Evolutionary conservation across 2,329 filamentous ascomycete genomes (phyloP), one percentile per base, ranked within the genome.

Genomic region (Decorospora gaudefroyi): DNA sequence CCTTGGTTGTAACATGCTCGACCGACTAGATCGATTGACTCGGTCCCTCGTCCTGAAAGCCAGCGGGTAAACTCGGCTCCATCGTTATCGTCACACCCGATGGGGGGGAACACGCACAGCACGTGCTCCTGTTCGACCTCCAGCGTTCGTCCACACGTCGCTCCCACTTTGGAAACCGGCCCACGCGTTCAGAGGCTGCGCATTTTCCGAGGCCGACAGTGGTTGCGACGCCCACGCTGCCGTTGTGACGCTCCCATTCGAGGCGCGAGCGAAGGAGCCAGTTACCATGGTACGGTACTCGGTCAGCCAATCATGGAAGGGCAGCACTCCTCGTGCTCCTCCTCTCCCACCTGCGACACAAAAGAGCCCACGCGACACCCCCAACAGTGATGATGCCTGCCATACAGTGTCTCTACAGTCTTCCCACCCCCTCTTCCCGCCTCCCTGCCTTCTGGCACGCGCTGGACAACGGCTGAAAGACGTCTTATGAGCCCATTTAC

Each of bases 361-460:
- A 55, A 51, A 48, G 41, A 57, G 57, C 59, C 55, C 59, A 62
- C 59, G 59, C 59, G 59, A 62, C 59, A 62, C 59, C 50, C 41
- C 53, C 46, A 42, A 49, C 34, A 36, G 41, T 51, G 54, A 58
- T 50, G 54, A 61, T 56, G 50, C 43, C 44, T 44, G 44, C 52
- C 31, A 32, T 27, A 42, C 49, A 34, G 38, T 27, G 30, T 51
- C 18, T 44, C 26, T 35, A 29, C 32, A 25, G 36, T 42, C 38
- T 28, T 27, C 45, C 34, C 18, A 28, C 28, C 50, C 54, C 51
- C 54, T 53, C 41, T 15, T n/a, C 13, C 46, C 26, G 35, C 21
- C 25, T 28, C 16, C 41, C 16, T 31, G 38, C 21, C 23, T 31
- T 46, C 35, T 28, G 17, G 9, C 41, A 44, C 29, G 27, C 35